phyloP scores from a whole-genome alignment of 495 filamentous ascomycete species.

The Tetracladium setigerum region DNA sequence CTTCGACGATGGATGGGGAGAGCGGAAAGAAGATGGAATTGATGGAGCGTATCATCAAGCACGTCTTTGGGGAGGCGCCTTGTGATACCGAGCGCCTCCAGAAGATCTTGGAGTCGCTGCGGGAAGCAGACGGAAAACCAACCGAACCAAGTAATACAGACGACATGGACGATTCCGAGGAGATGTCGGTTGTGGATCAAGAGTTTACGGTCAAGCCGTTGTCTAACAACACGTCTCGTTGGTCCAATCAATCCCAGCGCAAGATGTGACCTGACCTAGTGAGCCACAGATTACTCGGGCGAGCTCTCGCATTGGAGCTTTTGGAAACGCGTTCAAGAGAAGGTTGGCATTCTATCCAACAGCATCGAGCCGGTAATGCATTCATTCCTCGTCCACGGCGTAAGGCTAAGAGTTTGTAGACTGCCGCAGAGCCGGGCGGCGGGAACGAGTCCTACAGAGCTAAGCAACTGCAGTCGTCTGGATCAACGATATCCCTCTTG shows the following conservation, averaged over 20 bases:
- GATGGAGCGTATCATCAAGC: background rate
- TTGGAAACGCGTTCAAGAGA: too few species aligned
- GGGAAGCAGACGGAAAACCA: too few species aligned
- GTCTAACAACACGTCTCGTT: background rate
- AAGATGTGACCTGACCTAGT: too few species aligned
- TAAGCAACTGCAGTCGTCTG: slow-evolving; percentile 41
- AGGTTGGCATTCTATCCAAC: too few species aligned
- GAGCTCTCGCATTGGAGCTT: too few species aligned
- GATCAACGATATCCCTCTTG: slow-evolving; percentile 28
- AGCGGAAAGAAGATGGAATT: background rate
- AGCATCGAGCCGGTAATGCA: too few species aligned
- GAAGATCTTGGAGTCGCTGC: background rate
- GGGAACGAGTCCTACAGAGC: slow-evolving; percentile 39
- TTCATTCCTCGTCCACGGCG: background rate
- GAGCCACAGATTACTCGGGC: too few species aligned
- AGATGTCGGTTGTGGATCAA: background rate
- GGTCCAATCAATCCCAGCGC: too few species aligned
- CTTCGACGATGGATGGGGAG: background rate
- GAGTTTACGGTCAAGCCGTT: background rate
- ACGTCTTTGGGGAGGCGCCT: background rate
- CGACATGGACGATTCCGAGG: background rate
- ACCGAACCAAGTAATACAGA: too few species aligned
- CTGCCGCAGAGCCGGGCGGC: background rate
- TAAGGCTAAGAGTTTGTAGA: background rate
- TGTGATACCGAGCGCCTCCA: background rate